Evolutionary conservation across 495 filamentous ascomycete species (phyloP).

Genomic region (Xylaria cubensis): DNA sequence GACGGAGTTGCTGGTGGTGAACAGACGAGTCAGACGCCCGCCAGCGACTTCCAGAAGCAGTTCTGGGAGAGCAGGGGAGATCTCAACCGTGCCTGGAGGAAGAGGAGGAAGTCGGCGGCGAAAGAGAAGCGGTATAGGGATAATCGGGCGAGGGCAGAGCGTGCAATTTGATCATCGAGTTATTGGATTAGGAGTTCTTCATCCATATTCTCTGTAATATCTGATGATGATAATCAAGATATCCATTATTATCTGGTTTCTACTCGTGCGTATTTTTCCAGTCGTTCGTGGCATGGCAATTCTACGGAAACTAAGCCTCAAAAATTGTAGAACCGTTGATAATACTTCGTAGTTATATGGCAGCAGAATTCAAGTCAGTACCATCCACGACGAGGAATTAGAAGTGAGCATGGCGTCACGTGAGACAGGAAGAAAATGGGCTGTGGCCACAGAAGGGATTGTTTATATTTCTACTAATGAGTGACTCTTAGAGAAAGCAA

Average conservation of each 20-base stretch:
- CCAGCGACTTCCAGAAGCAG: conserved; percentile 81
- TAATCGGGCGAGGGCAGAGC: conserved; percentile 67
- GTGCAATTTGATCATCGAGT: conserved; percentile 42
- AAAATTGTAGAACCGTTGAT: too few species aligned
- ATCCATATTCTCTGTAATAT: background rate
- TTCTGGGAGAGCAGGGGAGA: conserved; percentile 94
- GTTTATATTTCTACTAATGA: conserved; percentile 26
- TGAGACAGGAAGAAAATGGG: background rate
- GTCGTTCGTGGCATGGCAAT: too few species aligned
- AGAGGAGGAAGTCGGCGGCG: conserved; percentile 73
- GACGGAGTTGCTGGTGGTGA: conserved; percentile 20
- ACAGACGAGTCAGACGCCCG: conserved; percentile 34
- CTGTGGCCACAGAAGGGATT: conserved; percentile 12
- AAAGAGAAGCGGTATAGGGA: conserved; percentile 91
- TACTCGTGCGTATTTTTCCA: too few species aligned
- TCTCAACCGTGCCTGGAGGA: conserved; percentile 90
- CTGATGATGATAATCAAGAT: background rate
- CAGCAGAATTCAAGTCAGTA: background rate
- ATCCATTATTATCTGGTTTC: background rate
- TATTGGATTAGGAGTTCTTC: background rate
- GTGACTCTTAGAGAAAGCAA: conserved; percentile 15
- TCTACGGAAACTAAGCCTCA: too few species aligned
- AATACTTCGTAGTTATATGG: too few species aligned
- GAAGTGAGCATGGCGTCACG: background rate
- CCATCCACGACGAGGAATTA: background rate